Evolutionary conservation across 1,139 yeast genomes (phyloP), one percentile per base, ranked within the genome.

Genomic region (Entelexis sorbosivorans): DNA sequence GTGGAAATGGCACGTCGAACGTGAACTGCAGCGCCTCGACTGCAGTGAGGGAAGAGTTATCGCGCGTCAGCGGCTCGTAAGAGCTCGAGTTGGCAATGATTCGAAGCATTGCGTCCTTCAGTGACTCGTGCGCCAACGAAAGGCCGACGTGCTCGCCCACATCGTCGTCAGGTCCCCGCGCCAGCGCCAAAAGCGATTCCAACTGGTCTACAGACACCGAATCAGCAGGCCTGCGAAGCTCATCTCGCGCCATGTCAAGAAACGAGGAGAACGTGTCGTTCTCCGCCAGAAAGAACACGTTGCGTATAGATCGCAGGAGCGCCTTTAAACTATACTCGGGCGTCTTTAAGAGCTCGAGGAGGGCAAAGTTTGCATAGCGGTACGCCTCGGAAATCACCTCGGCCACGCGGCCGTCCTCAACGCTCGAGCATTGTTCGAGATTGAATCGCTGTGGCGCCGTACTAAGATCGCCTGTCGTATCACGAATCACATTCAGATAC

Each of bases 1-100:
- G 67, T 0, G 99, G 99, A 63, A 87, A 93, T 7, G 96, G 96
- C 20, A 89, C 70, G 28, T 74, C 70, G 34, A 86, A 65, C 50
- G 85, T 84, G 40, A 88, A 70, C 58, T 81, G 83, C 14, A 88
- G 64, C 42, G 77, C 77, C 60, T 81, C 76, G 8, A 77, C 11
- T 3, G 36, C 29, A 10, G 36, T 13, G 14, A 42, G 45, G 4
- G 45, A 42, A 24, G 22, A 20, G 24, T 29, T 36, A 3, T 17
- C 29, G 8, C 13, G 20, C 5, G 34, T 2, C 14, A 39, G 19
- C 19, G 31, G 17, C 8, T 24, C 26, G 5, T 45, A 20, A 3
- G n/a, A n/a, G 26, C 20, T 26, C 19, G 29, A 36, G 11, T 31
- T 28, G 17, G 48, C 42, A 10, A 52, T 49, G 9, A 52, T 44